A percentile compares a stretch with the other conserved stretches of the same genome.
Evolutionary conservation across 129 eudicot genomes (phyloP).

Genomic region (Deinandra increscens): DNA sequence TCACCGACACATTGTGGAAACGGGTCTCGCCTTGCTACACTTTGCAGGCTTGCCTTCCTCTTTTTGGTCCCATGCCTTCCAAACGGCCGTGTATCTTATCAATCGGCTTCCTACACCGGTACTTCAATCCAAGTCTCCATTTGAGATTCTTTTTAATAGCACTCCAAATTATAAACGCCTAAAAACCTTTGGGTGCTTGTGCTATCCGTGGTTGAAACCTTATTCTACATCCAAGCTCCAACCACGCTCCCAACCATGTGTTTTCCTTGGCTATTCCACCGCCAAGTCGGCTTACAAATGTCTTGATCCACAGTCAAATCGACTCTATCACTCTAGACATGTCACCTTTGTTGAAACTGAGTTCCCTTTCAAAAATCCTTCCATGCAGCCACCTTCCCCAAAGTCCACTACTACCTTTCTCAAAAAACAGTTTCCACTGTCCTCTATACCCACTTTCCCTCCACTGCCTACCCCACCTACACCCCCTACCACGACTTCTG

Average conservation of each 20-base stretch:
- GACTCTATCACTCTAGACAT: neutral
- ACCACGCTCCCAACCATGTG: too few relatives aligned
- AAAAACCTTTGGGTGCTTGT: neutral
- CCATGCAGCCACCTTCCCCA: neutral
- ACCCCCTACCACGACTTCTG: too few relatives aligned
- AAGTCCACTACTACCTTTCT: too few relatives aligned
- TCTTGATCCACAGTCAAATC: neutral
- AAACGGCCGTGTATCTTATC: too few relatives aligned
- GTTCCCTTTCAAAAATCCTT: neutral
- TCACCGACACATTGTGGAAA: neutral
- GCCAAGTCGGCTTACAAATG: neutral
- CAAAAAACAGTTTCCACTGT: too few relatives aligned
- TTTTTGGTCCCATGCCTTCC: too few relatives aligned
- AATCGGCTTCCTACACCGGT: too few relatives aligned
- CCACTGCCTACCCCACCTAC: too few relatives aligned
- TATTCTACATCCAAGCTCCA: neutral
- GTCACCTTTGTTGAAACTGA: neutral
- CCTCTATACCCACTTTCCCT: too few relatives aligned
- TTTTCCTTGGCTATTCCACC: neutral
- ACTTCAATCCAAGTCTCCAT: too few relatives aligned
- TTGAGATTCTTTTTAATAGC: too few relatives aligned
- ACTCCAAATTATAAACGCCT: neutral
- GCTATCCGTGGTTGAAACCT: neutral
- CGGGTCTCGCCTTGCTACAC: neutral
- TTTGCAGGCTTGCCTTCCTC: too few relatives aligned